Evolutionary conservation across 2,329 filamentous ascomycete species (phyloP).

Genomic region (Periconia digitata): DNA sequence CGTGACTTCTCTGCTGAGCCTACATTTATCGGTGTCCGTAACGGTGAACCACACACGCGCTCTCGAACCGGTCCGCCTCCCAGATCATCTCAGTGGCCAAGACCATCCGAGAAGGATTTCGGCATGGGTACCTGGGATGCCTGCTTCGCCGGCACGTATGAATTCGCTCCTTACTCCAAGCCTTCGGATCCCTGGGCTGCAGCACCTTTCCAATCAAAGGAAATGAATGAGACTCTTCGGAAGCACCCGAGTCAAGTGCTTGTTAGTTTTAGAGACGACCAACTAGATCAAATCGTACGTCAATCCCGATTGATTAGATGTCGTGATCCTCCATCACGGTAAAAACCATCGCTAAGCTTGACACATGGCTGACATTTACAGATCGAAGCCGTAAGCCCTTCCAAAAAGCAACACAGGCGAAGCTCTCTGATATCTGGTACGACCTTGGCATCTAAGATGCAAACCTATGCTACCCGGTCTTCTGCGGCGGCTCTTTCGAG

Average conservation of each 20-base stretch:
- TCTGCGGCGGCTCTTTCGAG: constrained; percentile 28
- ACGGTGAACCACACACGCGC: constrained; percentile 18
- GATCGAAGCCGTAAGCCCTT: constrained; percentile 27
- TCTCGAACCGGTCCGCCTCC: constrained; percentile 20
- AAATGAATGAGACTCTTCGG: constrained; percentile 1
- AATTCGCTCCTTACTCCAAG: constrained; percentile 6
- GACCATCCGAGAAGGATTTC: constrained; percentile 8
- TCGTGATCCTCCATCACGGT: no score
- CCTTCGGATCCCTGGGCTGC: constrained; percentile 12
- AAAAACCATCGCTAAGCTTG: neutral
- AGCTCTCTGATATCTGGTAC: neutral
- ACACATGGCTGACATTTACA: neutral
- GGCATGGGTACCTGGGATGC: constrained; percentile 18
- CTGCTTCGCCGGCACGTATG: constrained; percentile 15
- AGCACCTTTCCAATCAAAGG: neutral
- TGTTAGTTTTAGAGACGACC: constrained; percentile 29
- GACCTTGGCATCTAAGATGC: constrained; percentile 16
- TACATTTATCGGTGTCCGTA: constrained; percentile 12
- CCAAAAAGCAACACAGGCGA: constrained; percentile 51
- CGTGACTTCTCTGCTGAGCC: constrained; percentile 5
- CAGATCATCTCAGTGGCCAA: constrained; percentile 15
- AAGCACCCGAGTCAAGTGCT: constrained; percentile 19
- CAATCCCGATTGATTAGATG: no score
- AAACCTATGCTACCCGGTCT: constrained; percentile 16
- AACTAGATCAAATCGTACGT: constrained; percentile 25